Base-by-base conservation (phyloP, 495 filamentous ascomycete genomes). In the Daldinia caldariorum region DNA sequence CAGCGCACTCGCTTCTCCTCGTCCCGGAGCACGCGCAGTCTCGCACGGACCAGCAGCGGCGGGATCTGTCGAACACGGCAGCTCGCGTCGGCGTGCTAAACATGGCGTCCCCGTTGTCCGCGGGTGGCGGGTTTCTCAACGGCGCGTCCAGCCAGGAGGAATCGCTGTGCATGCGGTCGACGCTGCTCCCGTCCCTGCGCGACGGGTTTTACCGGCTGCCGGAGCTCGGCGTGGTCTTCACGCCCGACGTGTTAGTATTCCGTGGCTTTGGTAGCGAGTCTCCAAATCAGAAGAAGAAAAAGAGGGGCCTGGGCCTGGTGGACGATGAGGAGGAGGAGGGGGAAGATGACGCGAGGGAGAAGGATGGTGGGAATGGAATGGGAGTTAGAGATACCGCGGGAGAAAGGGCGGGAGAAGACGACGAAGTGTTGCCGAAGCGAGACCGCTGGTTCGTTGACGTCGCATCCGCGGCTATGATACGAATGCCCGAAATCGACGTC, bases 71-170 rank as follows among this genome's bases (percentile, higher is more conserved):
- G 32, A 72, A 72, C 38, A 53, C 26, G 10, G 12, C 31, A 18
- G 47, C 58, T n/a, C 73, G 76, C 51, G 69, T 81, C 38, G 83
- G 77, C 26, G 80, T 91, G 35, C 77, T 92, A 29, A 92, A 90
- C 69, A 86, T 91, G 80, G 89, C 89, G 16, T 91, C 87, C 10
- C 84, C 85, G 0, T 58, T 80, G 0, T 76, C 71, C 0, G 74
- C 84, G 0, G 90, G 89, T 14, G 89, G 90, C 14, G 88, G 87
- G 10, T 89, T 88, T 72, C 73, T 85, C 0, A 77, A 78, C 20
- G 89, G 89, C 18, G 78, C 86, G 0, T 76, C 81, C 3, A 85
- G 88, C 2, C 89, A 91, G 71, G 90, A 92, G 77, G 90, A 91
- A 3, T 83, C 84, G 10, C 78, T 92, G 16, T 92, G 88, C 73